Evolutionary conservation across 2,329 filamentous ascomycete genomes (phyloP), one percentile per base, ranked within the genome.

Genomic region (Fusarium phyllophilum): DNA sequence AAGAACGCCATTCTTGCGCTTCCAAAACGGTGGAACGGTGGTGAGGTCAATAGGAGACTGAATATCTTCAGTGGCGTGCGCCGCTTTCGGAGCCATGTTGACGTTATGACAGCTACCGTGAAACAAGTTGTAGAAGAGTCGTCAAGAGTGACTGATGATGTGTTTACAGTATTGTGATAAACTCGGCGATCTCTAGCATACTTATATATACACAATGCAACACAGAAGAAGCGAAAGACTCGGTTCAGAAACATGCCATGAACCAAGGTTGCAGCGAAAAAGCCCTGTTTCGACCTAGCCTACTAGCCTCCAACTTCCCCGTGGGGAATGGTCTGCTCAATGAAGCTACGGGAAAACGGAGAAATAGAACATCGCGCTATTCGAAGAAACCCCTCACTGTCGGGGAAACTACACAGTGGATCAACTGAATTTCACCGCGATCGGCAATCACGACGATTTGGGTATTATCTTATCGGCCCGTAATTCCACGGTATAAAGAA

Each of bases 1-100:
- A 22, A 84, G 72, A 7, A 84, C 77, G 4, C 83, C 83, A 79
- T 85, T 86, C 52, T 83, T 84, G 18, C 82, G 70, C 17, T 77
- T 77, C 78, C 80, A 83, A 58, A 83, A 83, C 0, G 80, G 81
- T 2, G 81, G 77, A 10, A 81, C 73, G 0, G 77, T 52, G 7
- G 74, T 67, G 38, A 82, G 66, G 62, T 83, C 81, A 24, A 83
- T 79, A 5, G 79, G 76, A 22, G 81, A 75, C 39, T 73, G 49
- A 29, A 82, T 79, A 39, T 76, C 78, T 33, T 82, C 79, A 7
- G 75, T 75, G 15, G 80, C 76, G 38, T 74, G 77, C 17, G 81
- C 80, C 33, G 78, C 81, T 62, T 77, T 75, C 14, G 81, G 80
- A 61, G 81, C 80, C 81, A 80, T 84, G 75, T 26, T 42, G 26